Conservation (phyloP, 768 basidiomycete species). For the Tulasnella sp. region DNA sequence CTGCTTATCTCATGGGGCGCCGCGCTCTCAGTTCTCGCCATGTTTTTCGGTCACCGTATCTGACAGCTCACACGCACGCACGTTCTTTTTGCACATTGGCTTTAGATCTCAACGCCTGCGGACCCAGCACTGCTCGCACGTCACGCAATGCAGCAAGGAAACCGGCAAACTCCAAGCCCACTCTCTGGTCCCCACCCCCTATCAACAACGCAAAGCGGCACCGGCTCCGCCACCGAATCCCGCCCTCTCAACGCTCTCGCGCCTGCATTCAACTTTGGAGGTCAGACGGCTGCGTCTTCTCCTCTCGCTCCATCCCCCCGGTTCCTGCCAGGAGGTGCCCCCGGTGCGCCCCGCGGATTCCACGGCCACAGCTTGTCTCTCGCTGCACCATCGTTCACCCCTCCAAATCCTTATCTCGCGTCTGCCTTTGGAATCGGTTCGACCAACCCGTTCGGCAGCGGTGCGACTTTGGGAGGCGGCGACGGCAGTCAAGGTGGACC, state of each 20-base stretch:
- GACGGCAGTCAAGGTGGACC: conserved; percentile 13
- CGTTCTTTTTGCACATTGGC: neutral
- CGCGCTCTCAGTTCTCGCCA: neutral
- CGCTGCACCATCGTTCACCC: conserved; percentile 42
- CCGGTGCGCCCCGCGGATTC: conserved; percentile 30
- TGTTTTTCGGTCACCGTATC: neutral
- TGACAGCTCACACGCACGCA: neutral
- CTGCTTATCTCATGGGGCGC: neutral
- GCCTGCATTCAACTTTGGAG: conserved; percentile 6
- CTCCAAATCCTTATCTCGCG: conserved; percentile 42
- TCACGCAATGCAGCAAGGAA: conserved; percentile 75
- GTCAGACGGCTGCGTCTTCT: neutral
- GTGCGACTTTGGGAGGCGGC: conserved; percentile 52
- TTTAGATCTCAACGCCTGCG: conserved; percentile 89
- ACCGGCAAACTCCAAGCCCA: conserved; percentile 39
- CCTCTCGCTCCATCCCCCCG: conserved; percentile 32
- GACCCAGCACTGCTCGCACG: conserved; percentile 77
- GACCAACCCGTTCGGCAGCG: conserved; percentile 64
- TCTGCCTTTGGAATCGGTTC: conserved; percentile 37
- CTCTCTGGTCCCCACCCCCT: conserved; percentile 40
- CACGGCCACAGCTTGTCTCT: conserved; percentile 76
- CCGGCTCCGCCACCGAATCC: neutral
- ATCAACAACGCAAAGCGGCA: conserved; percentile 44
- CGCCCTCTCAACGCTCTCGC: conserved; percentile 20
- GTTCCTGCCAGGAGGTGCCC: neutral